These are phyloP conservation scores for Capsella rubella DNA, from an alignment of 441 rosid genomes.

Conservation along the genomic window DNA sequence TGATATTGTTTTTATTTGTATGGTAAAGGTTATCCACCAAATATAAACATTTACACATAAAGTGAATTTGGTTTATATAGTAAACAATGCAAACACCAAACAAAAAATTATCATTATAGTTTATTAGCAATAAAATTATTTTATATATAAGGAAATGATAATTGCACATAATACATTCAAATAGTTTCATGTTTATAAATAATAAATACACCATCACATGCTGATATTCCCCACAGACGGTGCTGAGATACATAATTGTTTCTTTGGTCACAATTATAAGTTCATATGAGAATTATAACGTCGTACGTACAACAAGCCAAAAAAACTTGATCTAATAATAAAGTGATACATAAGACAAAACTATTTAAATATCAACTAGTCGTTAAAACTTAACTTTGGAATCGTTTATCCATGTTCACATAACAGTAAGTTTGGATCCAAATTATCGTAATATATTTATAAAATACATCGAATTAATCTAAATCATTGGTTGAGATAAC, in stretches of 20 bases:
- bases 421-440: neutral
- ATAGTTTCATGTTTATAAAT: constrained; percentile 10
- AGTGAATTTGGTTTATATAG: constrained; percentile 18
- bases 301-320: constrained; percentile 23
- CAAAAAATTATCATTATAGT: no score
- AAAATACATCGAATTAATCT: neutral
- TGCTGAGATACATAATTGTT: constrained; percentile 39
- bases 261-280: constrained; percentile 27
- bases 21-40: constrained; percentile 12
- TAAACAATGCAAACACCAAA: constrained; percentile 22
- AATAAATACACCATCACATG: constrained; percentile 33
- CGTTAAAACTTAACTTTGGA: neutral
- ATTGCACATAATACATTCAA: constrained; percentile 17
- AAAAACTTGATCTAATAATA: constrained; percentile 17
- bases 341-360: constrained; percentile 24
- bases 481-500: neutral
- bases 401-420: constrained; percentile 4
- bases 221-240: constrained; percentile 39
- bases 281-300: constrained; percentile 3
- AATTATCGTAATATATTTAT: neutral
- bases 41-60: neutral
- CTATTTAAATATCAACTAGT: constrained; percentile 6
- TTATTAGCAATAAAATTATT: neutral
- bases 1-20: constrained; percentile 38
- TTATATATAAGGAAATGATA: constrained; percentile 3